Percentiles rank a stretch among this genome's conserved stretches.
Evolutionary conservation across 179 eudicot genomes (phyloP).

Genomic region (Spinacia oleracea): DNA sequence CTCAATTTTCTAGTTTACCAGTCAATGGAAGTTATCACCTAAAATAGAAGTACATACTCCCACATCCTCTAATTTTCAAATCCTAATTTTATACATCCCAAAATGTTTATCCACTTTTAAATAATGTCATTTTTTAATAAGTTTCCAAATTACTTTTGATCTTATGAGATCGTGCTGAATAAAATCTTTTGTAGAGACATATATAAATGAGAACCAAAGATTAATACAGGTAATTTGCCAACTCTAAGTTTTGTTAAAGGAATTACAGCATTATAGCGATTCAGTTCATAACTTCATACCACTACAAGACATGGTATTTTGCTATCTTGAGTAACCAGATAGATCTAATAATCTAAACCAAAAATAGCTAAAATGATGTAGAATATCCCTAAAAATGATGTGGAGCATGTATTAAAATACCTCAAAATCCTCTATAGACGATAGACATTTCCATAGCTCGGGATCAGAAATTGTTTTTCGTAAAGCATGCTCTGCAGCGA

Average conservation of each 20-base stretch:
- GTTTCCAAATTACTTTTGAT: no score
- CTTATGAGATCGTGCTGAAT: neutral
- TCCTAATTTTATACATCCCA: neutral
- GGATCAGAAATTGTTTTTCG: conserved; percentile 69
- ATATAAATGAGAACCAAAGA: neutral
- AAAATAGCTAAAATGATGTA: neutral
- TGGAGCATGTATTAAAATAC: conserved; percentile 34
- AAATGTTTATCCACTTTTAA: neutral
- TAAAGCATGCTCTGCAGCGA: conserved; percentile 94
- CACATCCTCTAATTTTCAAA: neutral
- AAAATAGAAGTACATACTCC: neutral
- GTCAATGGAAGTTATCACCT: no score
- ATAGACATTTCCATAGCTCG: conserved; percentile 65
- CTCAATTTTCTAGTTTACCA: no score
- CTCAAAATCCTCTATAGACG: conserved; percentile 90
- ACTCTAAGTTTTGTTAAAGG: neutral
- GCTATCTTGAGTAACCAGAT: neutral
- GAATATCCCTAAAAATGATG: neutral
- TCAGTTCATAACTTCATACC: neutral
- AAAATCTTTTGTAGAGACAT: neutral
- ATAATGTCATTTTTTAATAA: neutral
- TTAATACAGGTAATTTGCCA: neutral
- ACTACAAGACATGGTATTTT: neutral
- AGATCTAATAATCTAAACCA: neutral
- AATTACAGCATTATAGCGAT: neutral